Base-by-base conservation (phyloP, 208 protist genomes). In the Trypanosoma rangeli region DNA sequence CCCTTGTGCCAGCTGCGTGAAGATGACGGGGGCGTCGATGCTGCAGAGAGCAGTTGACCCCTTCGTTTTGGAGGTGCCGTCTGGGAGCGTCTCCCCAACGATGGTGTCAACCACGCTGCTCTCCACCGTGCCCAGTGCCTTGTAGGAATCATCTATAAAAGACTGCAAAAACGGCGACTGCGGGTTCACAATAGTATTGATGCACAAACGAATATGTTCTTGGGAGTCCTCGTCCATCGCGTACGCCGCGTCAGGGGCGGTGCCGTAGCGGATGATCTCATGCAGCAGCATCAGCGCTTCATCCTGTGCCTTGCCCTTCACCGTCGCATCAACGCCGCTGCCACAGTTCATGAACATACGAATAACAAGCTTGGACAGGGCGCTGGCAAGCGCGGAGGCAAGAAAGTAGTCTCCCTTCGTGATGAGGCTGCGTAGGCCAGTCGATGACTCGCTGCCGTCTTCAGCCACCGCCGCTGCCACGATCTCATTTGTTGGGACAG, bases 301-400 rank as follows among this genome's bases (percentile, higher is more conserved):
- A n/a, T 82, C 77, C 71, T 87, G 82, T 8, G 85, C 77, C 18
- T 70, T 62, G 42, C 70, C 78, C 61, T 73, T 71, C 20, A 67
- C 68, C 26, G 73, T 79, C 1, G 67, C 61, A 35, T 88, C 76
- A 2, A 73, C 60, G 15, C 7, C 26, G 20, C 15, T 60, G 60
- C 58, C 67, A 53, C 56, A 58, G 15, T 39, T 46, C 16, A 57
- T 54, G 63, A 80, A 84, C 22, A 92, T 68, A 50, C 80, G 89
- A n/a, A 97, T 68, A 33, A 97, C 91, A n/a, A 99, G 86, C 84
- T 99, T 99, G 1, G 89, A 81, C 0, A 99, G 77, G 5, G 97
- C 93, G 24, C 77, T 90, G 29, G 90, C 86, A 13, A 99, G 70
- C 5, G 89, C 84, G 12, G 94, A 53, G 0, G 86, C 95, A 33